Conservation (phyloP, 2,329 filamentous ascomycete species). For the Venturia carpophila region DNA sequence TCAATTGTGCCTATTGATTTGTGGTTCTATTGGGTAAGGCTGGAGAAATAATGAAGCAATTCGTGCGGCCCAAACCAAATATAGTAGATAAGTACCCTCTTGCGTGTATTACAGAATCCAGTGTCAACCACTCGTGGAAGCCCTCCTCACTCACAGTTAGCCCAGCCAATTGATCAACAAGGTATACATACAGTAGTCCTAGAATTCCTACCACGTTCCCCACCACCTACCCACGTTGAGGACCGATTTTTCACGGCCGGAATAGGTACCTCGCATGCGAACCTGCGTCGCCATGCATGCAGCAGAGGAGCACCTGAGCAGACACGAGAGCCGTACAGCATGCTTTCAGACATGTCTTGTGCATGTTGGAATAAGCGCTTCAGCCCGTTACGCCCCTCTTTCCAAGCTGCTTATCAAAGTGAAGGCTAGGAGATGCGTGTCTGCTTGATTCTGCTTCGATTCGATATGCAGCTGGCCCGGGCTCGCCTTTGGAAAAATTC, state of each 20-base stretch:
- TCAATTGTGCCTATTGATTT: too few species aligned
- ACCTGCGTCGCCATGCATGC: neutral
- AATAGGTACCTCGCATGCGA: neutral
- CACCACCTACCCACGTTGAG: neutral
- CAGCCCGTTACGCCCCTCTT: neutral
- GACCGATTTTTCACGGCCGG: neutral
- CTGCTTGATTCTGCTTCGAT: neutral
- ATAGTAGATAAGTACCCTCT: too few species aligned
- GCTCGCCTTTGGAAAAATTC: neutral
- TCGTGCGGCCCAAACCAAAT: too few species aligned
- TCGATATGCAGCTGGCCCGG: neutral
- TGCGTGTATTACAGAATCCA: too few species aligned
- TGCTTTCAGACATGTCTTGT: constrained; percentile 9
- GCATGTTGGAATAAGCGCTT: neutral
- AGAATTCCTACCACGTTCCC: too few species aligned
- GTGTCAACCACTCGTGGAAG: too few species aligned
- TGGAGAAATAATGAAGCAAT: too few species aligned
- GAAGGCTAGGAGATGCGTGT: neutral
- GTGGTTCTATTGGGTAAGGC: too few species aligned
- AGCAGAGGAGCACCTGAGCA: constrained; percentile 1
- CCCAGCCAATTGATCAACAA: too few species aligned
- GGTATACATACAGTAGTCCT: too few species aligned
- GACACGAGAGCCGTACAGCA: neutral
- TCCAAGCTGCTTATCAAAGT: too few species aligned
- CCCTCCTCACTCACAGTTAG: too few species aligned